Conservation (phyloP, 495 filamentous ascomycete genomes). For the Neurospora tetraspora region DNA sequence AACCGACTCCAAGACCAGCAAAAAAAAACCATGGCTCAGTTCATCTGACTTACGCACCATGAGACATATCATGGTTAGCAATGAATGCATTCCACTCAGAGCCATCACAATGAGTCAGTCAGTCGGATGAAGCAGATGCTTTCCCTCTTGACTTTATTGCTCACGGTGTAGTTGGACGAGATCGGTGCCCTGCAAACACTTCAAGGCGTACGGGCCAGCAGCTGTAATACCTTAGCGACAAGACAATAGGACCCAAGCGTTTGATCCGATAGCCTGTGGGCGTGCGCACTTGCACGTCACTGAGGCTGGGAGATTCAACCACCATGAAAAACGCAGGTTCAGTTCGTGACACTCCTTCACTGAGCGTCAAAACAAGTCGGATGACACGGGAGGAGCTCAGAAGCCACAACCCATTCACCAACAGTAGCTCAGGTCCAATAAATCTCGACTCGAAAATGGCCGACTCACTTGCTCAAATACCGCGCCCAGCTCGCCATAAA, state of each 20-base stretch:
- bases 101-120: background rate
- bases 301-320: background rate
- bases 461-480: background rate
- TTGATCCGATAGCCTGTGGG: background rate
- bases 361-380: background rate
- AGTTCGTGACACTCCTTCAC: background rate
- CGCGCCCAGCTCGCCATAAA: background rate
- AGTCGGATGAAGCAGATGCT: background rate
- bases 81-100: background rate
- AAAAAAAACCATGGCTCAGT: background rate
- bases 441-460: background rate
- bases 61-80: background rate
- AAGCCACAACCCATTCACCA: background rate
- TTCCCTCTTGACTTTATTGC: background rate
- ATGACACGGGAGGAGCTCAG: background rate
- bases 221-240: background rate
- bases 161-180: background rate
- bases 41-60: background rate
- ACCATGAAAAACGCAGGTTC: background rate
- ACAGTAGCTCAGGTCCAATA: background rate
- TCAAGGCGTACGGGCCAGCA: background rate
- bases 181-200: background rate
- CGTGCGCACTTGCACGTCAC: background rate
- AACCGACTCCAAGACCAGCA: background rate
- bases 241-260: background rate